Conservation (phyloP, 1,284 basidiomycete genomes). For the Pyrrhoderma noxium region DNA sequence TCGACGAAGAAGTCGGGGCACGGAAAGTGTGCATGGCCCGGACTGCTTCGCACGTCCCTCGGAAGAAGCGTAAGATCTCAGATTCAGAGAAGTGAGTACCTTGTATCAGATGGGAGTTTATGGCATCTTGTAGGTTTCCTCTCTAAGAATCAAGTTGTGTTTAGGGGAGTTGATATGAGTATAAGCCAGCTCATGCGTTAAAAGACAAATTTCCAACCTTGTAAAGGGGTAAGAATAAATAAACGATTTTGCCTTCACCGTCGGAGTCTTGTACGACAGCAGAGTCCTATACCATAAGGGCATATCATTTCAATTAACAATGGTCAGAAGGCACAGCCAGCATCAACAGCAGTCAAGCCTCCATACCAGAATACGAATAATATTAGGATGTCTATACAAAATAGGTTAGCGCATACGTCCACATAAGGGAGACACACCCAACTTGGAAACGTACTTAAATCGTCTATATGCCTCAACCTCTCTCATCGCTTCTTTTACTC, state of each 20-base stretch:
- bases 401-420: conserved; percentile 7
- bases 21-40: conserved; percentile 89
- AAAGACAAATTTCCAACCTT: conserved; percentile 39
- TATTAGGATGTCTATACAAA: conserved; percentile 76
- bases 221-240: conserved; percentile 87
- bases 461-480: conserved; percentile 88
- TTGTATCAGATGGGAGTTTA: conserved; percentile 82
- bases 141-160: conserved; percentile 47
- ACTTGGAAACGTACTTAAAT: conserved; percentile 63
- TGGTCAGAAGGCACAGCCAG: too few species aligned
- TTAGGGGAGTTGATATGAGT: conserved; percentile 17
- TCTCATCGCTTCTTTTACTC: conserved; percentile 79
- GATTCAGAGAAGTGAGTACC: conserved; percentile 81
- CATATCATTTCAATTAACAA: too few species aligned
- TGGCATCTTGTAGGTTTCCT: conserved; percentile 93
- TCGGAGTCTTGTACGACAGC: conserved; percentile 89
- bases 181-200: conserved; percentile 1
- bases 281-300: conserved; percentile 55
- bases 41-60: conserved; percentile 89
- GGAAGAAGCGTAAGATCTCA: conserved; percentile 85
- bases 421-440: background rate
- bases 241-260: conserved; percentile 92
- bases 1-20: conserved; percentile 34
- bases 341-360: conserved; percentile 1
- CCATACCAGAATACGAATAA: conserved; percentile 75